Base-by-base conservation (phyloP, 805 yeast genomes). In the Yamadazyma philogaea region DNA sequence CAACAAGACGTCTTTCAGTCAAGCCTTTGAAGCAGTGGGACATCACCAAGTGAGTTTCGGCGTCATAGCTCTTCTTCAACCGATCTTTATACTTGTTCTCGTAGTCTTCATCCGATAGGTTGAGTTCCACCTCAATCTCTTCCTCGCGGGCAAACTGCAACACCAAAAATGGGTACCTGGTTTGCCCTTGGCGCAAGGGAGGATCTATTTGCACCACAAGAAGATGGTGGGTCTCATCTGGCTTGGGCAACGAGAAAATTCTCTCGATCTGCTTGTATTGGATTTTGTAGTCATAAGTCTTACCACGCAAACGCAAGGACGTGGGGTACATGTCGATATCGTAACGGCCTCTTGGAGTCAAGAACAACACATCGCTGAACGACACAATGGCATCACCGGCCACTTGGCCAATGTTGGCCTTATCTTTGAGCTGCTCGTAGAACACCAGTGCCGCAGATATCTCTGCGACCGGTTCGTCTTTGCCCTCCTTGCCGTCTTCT, bases 261-360 rank as follows among this genome's bases (percentile, higher is more conserved):
- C 96, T 77, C 64, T 89, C 96, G 48, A 93, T 82, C 59, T 89
- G 93, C 56, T 82, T 77, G 64, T 87, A 91, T 61, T 86, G 96
- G 46, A 93, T 78, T 67, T 91, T 93, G 74, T 93, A 95, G 62
- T 93, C 99, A 67, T 93, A 93, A 2, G 98, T 93, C 66, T 91
- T 93, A 61, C 99, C 99, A 56, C 99, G 81, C 40, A 93, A 75
- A 59, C 98, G 81, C 64, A 93, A 78, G 39, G 93, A 85, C 22
- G 79, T 78, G 27, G 87, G 82, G 65, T 87, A 93, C 82, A 93
- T 84, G 64, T 91, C 97, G 54, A 93, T 85, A 63, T 93, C 98
- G 63, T 90, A 93, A 64, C 99, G 91, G 51, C 99, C 99, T 76
- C 99, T 83, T 56, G 99, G 99, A 1, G 98, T 93, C 45, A 93